Conservation (phyloP, 2,329 filamentous ascomycete genomes). For the Alternaria sp. region DNA sequence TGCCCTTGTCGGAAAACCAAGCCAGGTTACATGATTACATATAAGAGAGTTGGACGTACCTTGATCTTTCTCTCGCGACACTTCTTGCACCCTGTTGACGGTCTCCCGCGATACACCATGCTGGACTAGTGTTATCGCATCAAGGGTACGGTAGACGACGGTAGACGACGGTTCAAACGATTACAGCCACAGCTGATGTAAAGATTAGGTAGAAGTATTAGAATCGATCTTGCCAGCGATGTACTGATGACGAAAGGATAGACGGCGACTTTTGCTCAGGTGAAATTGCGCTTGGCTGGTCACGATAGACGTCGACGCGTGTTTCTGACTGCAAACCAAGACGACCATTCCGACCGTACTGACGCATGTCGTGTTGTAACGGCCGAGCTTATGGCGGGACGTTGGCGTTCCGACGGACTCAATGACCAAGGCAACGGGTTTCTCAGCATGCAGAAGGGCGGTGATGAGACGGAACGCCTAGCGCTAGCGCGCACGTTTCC, state of each 20-base stretch:
- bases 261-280: not conserved
- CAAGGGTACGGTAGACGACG: not conserved
- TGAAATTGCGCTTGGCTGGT: not conserved
- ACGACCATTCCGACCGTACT: not conserved
- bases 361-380: not conserved
- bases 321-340: not conserved
- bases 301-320: not conserved
- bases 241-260: not conserved
- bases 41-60: constrained; percentile 27
- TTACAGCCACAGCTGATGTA: not conserved
- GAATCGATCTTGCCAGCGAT: not conserved
- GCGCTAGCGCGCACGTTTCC: not conserved
- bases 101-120: constrained; percentile 45
- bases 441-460: not conserved
- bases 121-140: not conserved
- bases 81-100: constrained; percentile 42
- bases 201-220: not conserved
- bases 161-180: not conserved
- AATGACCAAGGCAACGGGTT: not conserved
- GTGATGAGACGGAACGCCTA: not conserved
- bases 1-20: not conserved
- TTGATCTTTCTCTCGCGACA: constrained; percentile 52
- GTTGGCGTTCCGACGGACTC: not conserved
- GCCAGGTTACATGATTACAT: not conserved
- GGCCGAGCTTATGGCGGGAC: not conserved